Evolutionary conservation across 1,139 yeast species (phyloP), one percentile per base, ranked within the genome.

Genomic region (Debaryomyces coudertii): DNA sequence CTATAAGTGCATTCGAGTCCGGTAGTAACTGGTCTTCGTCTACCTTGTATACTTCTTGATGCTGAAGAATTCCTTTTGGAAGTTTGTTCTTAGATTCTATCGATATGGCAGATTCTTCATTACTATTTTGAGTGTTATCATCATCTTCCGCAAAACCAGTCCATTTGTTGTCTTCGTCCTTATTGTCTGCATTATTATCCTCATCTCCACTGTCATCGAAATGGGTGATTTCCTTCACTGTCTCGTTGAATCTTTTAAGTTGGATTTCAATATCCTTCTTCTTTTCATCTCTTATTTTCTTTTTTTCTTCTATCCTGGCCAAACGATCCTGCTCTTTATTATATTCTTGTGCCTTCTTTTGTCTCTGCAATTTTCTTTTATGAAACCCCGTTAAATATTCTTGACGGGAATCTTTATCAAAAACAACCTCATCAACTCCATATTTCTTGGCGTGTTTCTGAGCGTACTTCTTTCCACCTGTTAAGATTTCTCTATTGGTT

Each of bases 321-420:
- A 83, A 70, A 53, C 92, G 76, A 5, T 85, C 95, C 59, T 85
- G 88, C 61, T 90, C 96, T 55, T 85, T 82, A 43, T 78, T 79
- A 56, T 76, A 82, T 49, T 80, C 87, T 53, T 81, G 83, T 0
- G 98, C 98, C 55, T 85, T 85, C 68, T 90, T 92, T 67, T 87
- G 88, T 63, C 98, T 78, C 60, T 87, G 87, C 16, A 92, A 62
- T 65, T 93, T 93, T 60, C 99, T 80, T 68, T 93, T 93, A 65
- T 93, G 99, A 63, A 93, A 93, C 28, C 99, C 99, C 1, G 97
- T 93, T 55, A 93, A 72, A 65, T 85, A 93, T 50, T 92, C 96
- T 31, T 73, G 68, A 63, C 97, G 73, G 22, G 84, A 79, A 31
- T 80, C 87, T 54, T 82, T 80, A 66, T 92, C 93, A 62, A 89